Percentiles rank a stretch among this genome's conserved stretches.
These are phyloP conservation scores for Pythium aquatile DNA, from an alignment of 352 stramenopile genomes.

Conservation along the genomic window DNA sequence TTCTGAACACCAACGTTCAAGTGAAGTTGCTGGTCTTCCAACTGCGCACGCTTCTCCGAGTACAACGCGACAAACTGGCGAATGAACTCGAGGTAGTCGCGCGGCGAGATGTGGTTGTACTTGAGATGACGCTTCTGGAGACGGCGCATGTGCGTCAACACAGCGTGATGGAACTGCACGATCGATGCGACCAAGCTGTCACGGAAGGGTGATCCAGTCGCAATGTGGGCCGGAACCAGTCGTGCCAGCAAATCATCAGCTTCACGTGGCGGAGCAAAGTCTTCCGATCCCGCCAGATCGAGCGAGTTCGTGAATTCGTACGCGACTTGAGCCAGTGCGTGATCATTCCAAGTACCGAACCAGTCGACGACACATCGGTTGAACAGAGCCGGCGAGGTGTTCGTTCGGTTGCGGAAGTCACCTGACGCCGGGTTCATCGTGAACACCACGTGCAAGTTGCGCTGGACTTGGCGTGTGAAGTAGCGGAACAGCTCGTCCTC, in stretches of 20 bases:
- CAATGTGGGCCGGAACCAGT: slow-evolving; percentile 61
- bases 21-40: slow-evolving; percentile 97
- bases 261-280: slow-evolving; percentile 50
- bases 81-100: slow-evolving; percentile 93
- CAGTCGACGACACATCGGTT: slow-evolving; percentile 99
- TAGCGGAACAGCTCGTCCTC: slow-evolving; percentile 95
- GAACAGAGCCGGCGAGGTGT: slow-evolving; percentile 99
- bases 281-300: slow-evolving; percentile 91
- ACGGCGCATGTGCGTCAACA: slow-evolving; percentile 81
- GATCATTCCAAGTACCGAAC: slow-evolving; percentile 99
- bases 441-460: slow-evolving; percentile 99
- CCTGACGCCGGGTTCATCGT: slow-evolving; percentile 99
- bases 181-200: slow-evolving; percentile 82
- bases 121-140: slow-evolving; percentile 86
- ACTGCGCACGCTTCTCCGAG: slow-evolving; percentile 88
- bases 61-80: slow-evolving; percentile 89
- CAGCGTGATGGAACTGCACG: slow-evolving; percentile 86
- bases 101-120: slow-evolving; percentile 89
- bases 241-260: slow-evolving; percentile 50
- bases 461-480: slow-evolving; percentile 98
- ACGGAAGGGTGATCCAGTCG: slow-evolving; percentile 61
- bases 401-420: slow-evolving; percentile 96
- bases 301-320: slow-evolving; percentile 96
- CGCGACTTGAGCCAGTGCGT: slow-evolving; percentile 98
- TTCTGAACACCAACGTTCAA: slow-evolving; percentile 99